Evolutionary conservation across 2,329 filamentous ascomycete species (phyloP).

Genomic region (Thielaviopsis ethacetica): DNA sequence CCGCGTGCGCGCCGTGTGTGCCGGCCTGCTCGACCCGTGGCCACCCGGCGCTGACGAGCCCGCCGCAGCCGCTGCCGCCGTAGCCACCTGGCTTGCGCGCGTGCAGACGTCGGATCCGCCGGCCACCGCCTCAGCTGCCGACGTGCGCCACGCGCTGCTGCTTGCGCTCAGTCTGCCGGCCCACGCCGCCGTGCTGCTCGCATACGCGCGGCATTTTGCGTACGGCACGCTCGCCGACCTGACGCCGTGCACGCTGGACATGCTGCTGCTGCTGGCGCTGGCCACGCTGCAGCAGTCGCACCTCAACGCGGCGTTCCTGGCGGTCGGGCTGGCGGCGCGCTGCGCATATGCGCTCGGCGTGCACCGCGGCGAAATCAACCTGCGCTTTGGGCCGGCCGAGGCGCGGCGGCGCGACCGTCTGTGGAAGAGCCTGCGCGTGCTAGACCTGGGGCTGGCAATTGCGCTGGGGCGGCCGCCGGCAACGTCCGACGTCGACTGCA

Average conservation of each 20-base stretch:
- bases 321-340: constrained; percentile 36
- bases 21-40: neutral
- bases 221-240: constrained; percentile 29
- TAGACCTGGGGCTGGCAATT: constrained; percentile 35
- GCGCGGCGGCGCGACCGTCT: constrained; percentile 30
- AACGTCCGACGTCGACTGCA: constrained; percentile 37
- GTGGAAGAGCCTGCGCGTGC: constrained; percentile 36
- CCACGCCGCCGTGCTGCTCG: constrained; percentile 11
- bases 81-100: neutral
- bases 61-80: too few species aligned
- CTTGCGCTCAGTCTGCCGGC: neutral
- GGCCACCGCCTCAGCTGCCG: too few species aligned
- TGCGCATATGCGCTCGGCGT: constrained; percentile 37
- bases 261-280: constrained; percentile 32
- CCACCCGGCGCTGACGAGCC: too few species aligned
- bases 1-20: neutral
- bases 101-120: too few species aligned
- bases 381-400: constrained; percentile 28
- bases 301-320: constrained; percentile 37
- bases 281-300: constrained; percentile 39
- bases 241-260: constrained; percentile 32
- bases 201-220: constrained; percentile 30
- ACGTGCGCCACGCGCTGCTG: neutral
- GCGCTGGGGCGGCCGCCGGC: constrained; percentile 38
- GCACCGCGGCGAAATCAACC: constrained; percentile 37